Evolutionary conservation across 2,329 filamentous ascomycete genomes (phyloP).

Genomic region (Paecilomyces sp.): DNA sequence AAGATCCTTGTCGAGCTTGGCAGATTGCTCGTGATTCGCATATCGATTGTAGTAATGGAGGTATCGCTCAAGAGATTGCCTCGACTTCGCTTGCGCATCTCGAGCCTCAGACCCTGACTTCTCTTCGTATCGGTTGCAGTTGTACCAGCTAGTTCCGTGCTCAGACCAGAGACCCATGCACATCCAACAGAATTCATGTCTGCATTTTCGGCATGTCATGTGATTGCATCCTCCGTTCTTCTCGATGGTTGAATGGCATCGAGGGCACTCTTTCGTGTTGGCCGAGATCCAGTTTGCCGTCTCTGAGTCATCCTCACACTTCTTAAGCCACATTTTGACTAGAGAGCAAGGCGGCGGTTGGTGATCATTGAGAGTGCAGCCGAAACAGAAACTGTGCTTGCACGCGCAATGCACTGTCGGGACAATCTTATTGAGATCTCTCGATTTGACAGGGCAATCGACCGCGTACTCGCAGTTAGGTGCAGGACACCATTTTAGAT

Average conservation of each 20-base stretch:
- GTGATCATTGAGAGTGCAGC: slow-evolving; percentile 82
- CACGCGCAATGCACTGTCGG: slow-evolving; percentile 85
- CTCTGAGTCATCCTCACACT: slow-evolving; percentile 96
- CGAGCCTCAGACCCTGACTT: slow-evolving; percentile 87
- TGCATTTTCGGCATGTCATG: slow-evolving; percentile 95
- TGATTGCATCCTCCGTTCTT: slow-evolving; percentile 98
- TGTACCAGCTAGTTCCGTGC: slow-evolving; percentile 99
- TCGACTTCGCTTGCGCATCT: slow-evolving; percentile 83
- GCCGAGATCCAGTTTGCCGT: slow-evolving; percentile 99
- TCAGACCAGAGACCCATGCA: slow-evolving; percentile 99
- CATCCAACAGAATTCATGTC: slow-evolving; percentile 99
- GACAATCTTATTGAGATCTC: slow-evolving; percentile 75
- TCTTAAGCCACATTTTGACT: slow-evolving; percentile 94
- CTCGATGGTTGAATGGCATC: slow-evolving; percentile 93
- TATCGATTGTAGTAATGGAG: slow-evolving; percentile 99
- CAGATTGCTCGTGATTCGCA: slow-evolving; percentile 96
- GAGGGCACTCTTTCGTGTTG: slow-evolving; percentile 96
- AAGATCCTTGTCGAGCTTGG: slow-evolving; percentile 91
- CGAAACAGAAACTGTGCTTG: slow-evolving; percentile 87
- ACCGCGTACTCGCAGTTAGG: slow-evolving; percentile 95
- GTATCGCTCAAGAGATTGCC: slow-evolving; percentile 89
- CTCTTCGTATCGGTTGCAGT: slow-evolving; percentile 95
- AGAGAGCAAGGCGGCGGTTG: slow-evolving; percentile 86
- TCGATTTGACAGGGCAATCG: slow-evolving; percentile 80
- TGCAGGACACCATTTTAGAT: slow-evolving; percentile 93